Base-by-base conservation (phyloP, 106 monocot species). In the Alisma plantagoaquatica region DNA sequence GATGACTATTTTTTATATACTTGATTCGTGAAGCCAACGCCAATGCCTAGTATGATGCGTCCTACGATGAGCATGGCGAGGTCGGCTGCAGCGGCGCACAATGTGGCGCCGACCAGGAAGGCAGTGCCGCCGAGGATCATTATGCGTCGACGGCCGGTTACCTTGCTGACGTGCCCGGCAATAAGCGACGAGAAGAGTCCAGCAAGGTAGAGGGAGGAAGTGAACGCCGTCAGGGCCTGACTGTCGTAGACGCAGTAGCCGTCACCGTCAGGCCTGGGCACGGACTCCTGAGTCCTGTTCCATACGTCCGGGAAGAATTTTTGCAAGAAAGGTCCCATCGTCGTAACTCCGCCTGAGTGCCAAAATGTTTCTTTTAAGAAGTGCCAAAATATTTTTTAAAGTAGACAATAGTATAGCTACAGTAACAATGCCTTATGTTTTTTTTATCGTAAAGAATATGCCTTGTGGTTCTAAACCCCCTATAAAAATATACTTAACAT, bases 51-150 rank as follows among this genome's bases (percentile, higher is more conserved):
- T 31, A 75, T 20, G 14, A 75, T 46, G 4, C 80, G 66, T 24
- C 80, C 80, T 8, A 71, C n/a, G 51, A 80, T 80, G 58, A 80
- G 75, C 75, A 80, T 80, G 26, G 29, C 57, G 29, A 80, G 4
- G 49, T 70, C 60, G 25, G 49, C 47, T 2, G 80, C 80, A 10
- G 67, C 67, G 17, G 47, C 71, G 24, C 75, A 71, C 57, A 80
- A 8, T 29, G 46, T 51, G 2, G 80, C 61, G 32, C 80, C 80
- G 41, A 41, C 22, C 23, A 80, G 60, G 49, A 80, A 80, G 12
- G 51, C 2, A n/a, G 62, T 54, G 3, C 71, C 71, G 35, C 80
- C 80, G 19, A 53, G 2, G 7, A 75, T 20, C 71, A 80, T 75
- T 31, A 70, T 33, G 31, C 4, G 27, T 38, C 60, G 31, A 19